phyloP scores from a whole-genome alignment of 306 rosid genomes.

The Herpetospermum pedunculosum region DNA sequence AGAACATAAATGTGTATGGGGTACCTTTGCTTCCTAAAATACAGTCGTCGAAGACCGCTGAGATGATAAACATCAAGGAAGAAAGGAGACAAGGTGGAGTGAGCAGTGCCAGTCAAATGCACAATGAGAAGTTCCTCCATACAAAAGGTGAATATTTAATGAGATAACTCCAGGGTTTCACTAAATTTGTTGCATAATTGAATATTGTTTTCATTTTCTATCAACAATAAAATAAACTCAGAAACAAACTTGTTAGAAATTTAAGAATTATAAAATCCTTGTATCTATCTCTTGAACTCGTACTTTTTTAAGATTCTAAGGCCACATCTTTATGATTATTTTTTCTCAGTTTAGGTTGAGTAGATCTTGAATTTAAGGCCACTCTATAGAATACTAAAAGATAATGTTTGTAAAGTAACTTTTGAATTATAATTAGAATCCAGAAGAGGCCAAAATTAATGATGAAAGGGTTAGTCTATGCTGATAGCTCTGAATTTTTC shows the following conservation, averaged over 20 bases:
- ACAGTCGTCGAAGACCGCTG: constrained; percentile 17
- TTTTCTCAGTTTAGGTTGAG: too few species aligned
- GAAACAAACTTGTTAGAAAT: not conserved
- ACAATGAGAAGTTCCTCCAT: constrained; percentile 19
- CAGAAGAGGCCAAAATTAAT: not conserved
- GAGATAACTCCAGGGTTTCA: not conserved
- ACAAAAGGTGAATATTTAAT: constrained; percentile 14
- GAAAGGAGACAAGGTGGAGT: constrained; percentile 23
- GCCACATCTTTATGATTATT: too few species aligned
- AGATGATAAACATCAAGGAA: constrained; percentile 21
- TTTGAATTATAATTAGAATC: not conserved
- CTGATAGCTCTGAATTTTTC: not conserved
- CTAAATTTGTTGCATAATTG: not conserved
- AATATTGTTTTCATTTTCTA: not conserved
- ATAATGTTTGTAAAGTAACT: not conserved
- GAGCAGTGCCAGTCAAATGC: constrained; percentile 19
- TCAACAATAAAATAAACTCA: not conserved
- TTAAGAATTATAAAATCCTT: not conserved
- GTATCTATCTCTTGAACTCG: not conserved
- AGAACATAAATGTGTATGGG: constrained; percentile 24
- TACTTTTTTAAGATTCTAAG: too few species aligned
- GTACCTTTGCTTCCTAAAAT: constrained; percentile 32
- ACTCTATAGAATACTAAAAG: not conserved
- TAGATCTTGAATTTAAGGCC: too few species aligned
- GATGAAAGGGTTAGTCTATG: not conserved